A percentile compares a stretch with the other conserved stretches of the same genome.
phyloP scores from a whole-genome alignment of 2,329 filamentous ascomycete genomes.

The Ceratocystis diversiconidia region DNA sequence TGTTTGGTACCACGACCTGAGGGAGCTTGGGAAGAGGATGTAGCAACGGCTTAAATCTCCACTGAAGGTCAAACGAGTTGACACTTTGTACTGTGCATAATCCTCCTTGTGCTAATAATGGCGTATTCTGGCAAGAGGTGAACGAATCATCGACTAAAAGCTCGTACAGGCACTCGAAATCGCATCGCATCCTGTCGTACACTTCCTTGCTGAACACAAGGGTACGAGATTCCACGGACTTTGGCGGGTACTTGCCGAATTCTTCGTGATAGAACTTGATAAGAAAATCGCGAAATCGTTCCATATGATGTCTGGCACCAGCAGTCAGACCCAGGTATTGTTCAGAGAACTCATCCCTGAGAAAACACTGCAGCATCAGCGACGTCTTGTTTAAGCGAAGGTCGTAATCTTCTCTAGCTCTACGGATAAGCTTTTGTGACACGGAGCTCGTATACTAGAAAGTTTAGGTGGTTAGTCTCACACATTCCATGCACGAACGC shows the following conservation, averaged over 20 bases:
- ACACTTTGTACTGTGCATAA: constrained; percentile 58
- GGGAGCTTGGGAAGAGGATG: constrained; percentile 58
- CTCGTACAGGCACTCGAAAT: constrained; percentile 58
- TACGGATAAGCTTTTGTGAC: constrained; percentile 51
- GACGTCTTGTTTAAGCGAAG: constrained; percentile 44
- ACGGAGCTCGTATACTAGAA: constrained; percentile 29
- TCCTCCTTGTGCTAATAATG: constrained; percentile 46
- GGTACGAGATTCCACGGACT: constrained; percentile 28
- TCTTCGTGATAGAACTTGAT: constrained; percentile 50
- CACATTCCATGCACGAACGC: not conserved
- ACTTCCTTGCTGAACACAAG: constrained; percentile 40
- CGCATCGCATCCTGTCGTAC: constrained; percentile 47
- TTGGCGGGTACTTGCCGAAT: constrained; percentile 59
- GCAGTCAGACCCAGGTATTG: constrained; percentile 48
- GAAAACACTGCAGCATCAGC: constrained; percentile 47
- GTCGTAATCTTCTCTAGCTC: constrained; percentile 51
- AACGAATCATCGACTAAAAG: constrained; percentile 52
- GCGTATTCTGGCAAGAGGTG: constrained; percentile 34
- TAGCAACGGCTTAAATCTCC: constrained; percentile 44
- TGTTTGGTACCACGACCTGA: constrained; percentile 21
- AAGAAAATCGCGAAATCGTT: constrained; percentile 57
- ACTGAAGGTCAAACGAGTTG: constrained; percentile 47
- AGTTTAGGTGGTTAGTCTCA: not conserved
- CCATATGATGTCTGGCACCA: constrained; percentile 50
- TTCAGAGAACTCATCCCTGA: constrained; percentile 56